Evolutionary conservation across 2,329 filamentous ascomycete genomes (phyloP).

Genomic region (Ceratocystis alfenasii): DNA sequence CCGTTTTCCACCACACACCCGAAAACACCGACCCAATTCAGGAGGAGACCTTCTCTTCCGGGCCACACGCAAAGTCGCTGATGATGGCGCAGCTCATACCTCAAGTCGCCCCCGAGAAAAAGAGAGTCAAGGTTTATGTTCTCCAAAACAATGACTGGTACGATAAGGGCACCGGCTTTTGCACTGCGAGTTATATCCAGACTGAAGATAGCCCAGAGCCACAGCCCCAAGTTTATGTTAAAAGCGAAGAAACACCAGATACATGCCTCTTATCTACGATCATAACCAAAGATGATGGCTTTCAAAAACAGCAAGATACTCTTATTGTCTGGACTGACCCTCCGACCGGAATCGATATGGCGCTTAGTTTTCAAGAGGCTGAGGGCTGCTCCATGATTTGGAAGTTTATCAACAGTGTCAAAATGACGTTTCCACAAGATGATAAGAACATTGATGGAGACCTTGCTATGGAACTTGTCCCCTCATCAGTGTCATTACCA

Average conservation of each 20-base stretch:
- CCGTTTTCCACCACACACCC: conserved; percentile 5
- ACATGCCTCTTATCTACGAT: conserved; percentile 76
- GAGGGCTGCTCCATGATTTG: conserved; percentile 90
- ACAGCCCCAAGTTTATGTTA: conserved; percentile 77
- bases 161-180: conserved; percentile 92
- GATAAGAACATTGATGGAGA: conserved; percentile 88
- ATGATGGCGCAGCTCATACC: conserved; percentile 62
- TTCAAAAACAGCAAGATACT: conserved; percentile 98
- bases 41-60: conserved; percentile 15
- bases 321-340: conserved; percentile 96
- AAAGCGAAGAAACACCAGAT: conserved; percentile 83
- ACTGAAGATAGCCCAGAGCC: conserved; percentile 51
- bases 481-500: conserved; percentile 60
- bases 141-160: conserved; percentile 99
- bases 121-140: conserved; percentile 96
- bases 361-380: conserved; percentile 92
- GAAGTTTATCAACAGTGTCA: conserved; percentile 83
- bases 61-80: conserved; percentile 43
- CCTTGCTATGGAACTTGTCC: conserved; percentile 54
- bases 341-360: conserved; percentile 80
- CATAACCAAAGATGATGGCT: conserved; percentile 87
- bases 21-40: conserved; percentile 12
- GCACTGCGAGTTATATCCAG: conserved; percentile 62
- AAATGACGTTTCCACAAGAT: conserved; percentile 51
- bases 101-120: conserved; percentile 53